Evolutionary conservation across 2,329 filamentous ascomycete species (phyloP).

Genomic region (Claviceps sp.): DNA sequence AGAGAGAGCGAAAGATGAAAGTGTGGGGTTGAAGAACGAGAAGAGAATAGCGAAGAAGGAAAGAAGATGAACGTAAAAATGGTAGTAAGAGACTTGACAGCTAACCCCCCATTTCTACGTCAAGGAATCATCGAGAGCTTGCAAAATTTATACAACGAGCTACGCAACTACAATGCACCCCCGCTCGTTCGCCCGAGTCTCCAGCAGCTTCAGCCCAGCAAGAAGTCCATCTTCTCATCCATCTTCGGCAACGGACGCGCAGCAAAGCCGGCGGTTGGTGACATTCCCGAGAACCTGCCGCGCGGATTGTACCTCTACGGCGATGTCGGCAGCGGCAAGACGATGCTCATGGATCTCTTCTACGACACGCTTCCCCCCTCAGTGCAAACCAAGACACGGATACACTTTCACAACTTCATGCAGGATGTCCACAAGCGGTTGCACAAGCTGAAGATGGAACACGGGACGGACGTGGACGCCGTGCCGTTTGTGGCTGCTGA

Average conservation of each 20-base stretch:
- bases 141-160: constrained; percentile 76
- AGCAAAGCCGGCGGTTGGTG: constrained; percentile 24
- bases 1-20: too few species aligned
- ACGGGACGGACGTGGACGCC: constrained; percentile 81
- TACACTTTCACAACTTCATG: constrained; percentile 99
- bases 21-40: not conserved
- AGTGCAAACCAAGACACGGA: constrained; percentile 73
- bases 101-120: not conserved
- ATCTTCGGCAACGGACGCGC: constrained; percentile 42
- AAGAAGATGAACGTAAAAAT: too few species aligned
- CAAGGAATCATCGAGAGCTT: constrained; percentile 76
- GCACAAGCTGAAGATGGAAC: constrained; percentile 77
- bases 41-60: not conserved
- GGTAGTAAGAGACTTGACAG: not conserved
- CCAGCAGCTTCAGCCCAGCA: constrained; percentile 47
- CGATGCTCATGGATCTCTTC: constrained; percentile 98
- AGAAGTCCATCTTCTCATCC: constrained; percentile 43
- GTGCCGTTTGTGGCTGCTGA: constrained; percentile 90
- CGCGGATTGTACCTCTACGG: constrained; percentile 90
- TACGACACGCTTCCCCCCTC: constrained; percentile 78
- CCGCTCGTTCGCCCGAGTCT: constrained; percentile 64
- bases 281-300: constrained; percentile 61
- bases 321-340: constrained; percentile 95
- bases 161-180: constrained; percentile 59
- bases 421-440: constrained; percentile 87